Evolutionary conservation across 2,329 filamentous ascomycete genomes (phyloP), one percentile per base, ranked within the genome.

Genomic region (Scopulariopsis brevicaulis): DNA sequence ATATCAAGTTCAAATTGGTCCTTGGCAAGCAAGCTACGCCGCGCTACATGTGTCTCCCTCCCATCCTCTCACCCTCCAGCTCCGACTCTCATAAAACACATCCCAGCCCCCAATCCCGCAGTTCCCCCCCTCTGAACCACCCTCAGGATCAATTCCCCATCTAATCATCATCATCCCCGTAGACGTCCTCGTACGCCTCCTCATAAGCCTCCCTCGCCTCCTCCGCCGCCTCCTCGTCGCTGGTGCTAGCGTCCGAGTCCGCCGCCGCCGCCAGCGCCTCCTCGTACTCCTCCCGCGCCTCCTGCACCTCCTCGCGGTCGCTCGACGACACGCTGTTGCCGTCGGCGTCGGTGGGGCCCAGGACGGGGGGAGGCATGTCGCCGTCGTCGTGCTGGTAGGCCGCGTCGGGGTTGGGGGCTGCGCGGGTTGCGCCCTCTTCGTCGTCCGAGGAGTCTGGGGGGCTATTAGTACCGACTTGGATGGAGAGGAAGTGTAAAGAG

Each of bases 141-240:
- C 10, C 22, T 15, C 14, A 20, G 7, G 4, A 22, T 48, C 4
- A 48, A 15, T 11, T 48, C 43, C 4, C 22, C n/a, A 48, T 10
- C n/a, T 20, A 3, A 22, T 20, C 18, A n/a, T 46, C 40, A 18
- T 56, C 54, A 12, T 58, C 52, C n/a, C 65, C 67, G 40, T 75
- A 75, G 2, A 64, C 66, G 56, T 76, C 76, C 62, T 78, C 75
- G 55, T 77, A 76, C 54, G 73, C 73, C 64, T 82, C 77, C 54
- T 76, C 69, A 59, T 79, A 78, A 64, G 76, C 77, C 64, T 77
- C 68, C 57, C 77, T 62, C 1, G 77, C 77, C 65, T 83, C 79
- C 60, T 80, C 75, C 4, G 80, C 67, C 58, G 76, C 75, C 66
- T 83, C 73, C 4, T 71, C 65, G 60, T 79, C 78, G 60, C 77